Evolutionary conservation across 2,329 filamentous ascomycete genomes (phyloP), one percentile per base, ranked within the genome.

Genomic region (Fusarium dlaminii): DNA sequence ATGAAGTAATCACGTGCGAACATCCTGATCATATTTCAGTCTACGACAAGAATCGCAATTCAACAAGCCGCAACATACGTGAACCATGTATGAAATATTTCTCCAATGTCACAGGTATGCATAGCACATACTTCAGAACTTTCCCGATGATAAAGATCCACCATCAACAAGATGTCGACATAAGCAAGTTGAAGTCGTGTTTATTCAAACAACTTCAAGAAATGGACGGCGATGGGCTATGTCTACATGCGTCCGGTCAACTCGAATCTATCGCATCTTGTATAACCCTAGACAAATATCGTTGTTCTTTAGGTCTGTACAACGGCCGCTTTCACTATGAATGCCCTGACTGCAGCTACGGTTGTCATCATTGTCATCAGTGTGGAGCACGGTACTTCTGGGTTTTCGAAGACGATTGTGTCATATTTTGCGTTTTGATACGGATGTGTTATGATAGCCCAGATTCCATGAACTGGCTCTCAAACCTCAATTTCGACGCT

Each of bases 21-120:
- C 6, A 48, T 22, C 36, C 11, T 3, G 36, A 37, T 34, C 48
- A 51, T 11, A 24, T 42, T 15, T 27, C 54, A 12, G 20, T 13
- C 3, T 17, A n/a, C 20, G 13, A 7, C 2, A 42, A 32, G 1
- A 2, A 46, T 24, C 6, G 13, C 20, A 3, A 2, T 29, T 34
- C 5, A 10, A 2, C 3, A 5, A 18, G 29, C 5, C 1, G 17
- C 15, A 1, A 42, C 3, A 1, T 7, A 2, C 36, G 10, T 42
- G 6, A 22, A 9, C 54, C 54, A 34, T 0, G 6, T 29, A 2
- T 59, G 5, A 34, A 1, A n/a, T 34, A 3, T 14, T 3, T 2
- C 2, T 2, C 10, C 4, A 0, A 2, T 13, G 1, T 0, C 0
- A 6, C 7, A 48, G 45, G 14, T 48, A 0, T 2, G 10, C 1